These are phyloP conservation scores for Chamaenerion angustifolium DNA, from an alignment of 345 rosid genomes.

Conservation along the genomic window DNA sequence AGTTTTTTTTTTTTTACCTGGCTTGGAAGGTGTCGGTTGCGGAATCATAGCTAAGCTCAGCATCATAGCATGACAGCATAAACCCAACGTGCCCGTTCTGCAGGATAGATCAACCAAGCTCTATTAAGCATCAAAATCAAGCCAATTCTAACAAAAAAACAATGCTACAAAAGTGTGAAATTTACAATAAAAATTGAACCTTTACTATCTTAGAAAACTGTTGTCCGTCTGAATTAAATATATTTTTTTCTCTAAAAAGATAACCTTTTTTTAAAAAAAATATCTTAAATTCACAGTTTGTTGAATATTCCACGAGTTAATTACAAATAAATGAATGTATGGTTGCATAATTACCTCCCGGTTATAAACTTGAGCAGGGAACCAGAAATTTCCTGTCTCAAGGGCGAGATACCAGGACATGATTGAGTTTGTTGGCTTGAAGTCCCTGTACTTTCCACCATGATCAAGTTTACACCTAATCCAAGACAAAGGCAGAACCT, in stretches of 20 bases:
- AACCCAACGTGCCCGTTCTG: slow-evolving; percentile 96
- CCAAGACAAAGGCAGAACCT: slow-evolving; percentile 37
- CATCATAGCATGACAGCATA: slow-evolving; percentile 93
- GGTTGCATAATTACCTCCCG: slow-evolving; percentile 51
- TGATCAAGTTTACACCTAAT: slow-evolving; percentile 24
- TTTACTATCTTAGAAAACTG: too few species aligned
- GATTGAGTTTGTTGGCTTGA: slow-evolving; percentile 43
- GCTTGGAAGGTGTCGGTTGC: slow-evolving; percentile 65
- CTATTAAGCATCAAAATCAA: not conserved
- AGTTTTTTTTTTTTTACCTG: too few species aligned
- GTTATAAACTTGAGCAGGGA: slow-evolving; percentile 91
- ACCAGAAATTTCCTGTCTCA: slow-evolving; percentile 68
- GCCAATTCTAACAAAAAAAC: too few species aligned
- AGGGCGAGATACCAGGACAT: slow-evolving; percentile 82
- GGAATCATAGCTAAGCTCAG: slow-evolving; percentile 66
- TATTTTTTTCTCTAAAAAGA: too few species aligned
- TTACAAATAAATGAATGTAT: too few species aligned
- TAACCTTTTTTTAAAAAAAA: too few species aligned
- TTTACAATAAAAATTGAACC: too few species aligned
- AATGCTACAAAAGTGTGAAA: too few species aligned
- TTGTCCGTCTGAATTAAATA: too few species aligned
- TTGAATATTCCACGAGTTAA: too few species aligned
- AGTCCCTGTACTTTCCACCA: slow-evolving; percentile 16
- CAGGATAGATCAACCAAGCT: slow-evolving; percentile 1
- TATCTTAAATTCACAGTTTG: too few species aligned